Base-by-base conservation (phyloP, 2,329 filamentous ascomycete genomes). In the Plectosphaerella cucumerina region DNA sequence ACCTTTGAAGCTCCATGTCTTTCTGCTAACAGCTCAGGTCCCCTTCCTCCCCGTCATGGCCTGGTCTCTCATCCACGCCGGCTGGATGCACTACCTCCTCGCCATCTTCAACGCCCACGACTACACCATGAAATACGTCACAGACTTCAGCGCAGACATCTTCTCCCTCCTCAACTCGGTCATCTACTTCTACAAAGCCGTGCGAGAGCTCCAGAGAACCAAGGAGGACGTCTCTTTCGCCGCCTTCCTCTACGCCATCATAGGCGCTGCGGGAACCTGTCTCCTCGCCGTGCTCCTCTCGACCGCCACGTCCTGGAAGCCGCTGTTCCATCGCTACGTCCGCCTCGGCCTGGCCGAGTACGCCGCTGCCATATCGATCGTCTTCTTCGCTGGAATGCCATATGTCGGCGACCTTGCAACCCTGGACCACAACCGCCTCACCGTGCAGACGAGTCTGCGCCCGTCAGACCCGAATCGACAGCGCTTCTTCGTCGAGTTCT, bases 111-210 rank as follows among this genome's bases (percentile, higher is more conserved):
- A 86, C 63, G 83, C 82, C 4, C 82, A 86, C 60, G 82, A 86
- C 64, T 86, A 82, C 80, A 86, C 83, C 0, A 87, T 86, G 84
- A 74, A 80, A 58, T 86, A 86, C 63, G 84, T 87, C 46, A 87
- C 84, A 2, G 81, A 77, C 18, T 86, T 86, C 63, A 83, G 76
- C 53, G 82, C 80, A 42, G 84, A 86, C 61, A 84, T 86, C 50
- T 86, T 86, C 62, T 83, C 81, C 3, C 71, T 87, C 9, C 68
- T 86, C 23, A 86, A 86, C 65, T 84, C 80, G 57, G 77, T 86
- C 52, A 86, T 86, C 57, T 87, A 86, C 65, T 84, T 87, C 59
- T 78, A 85, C 65, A 86, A 86, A 64, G 82, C 82, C 2, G 74
- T 83, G 33, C 81, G 85, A 60, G 84, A 86, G 61, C 70, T 86